phyloP scores from a whole-genome alignment of 2,329 filamentous ascomycete genomes.

The Aspergillus transmontanensis region DNA sequence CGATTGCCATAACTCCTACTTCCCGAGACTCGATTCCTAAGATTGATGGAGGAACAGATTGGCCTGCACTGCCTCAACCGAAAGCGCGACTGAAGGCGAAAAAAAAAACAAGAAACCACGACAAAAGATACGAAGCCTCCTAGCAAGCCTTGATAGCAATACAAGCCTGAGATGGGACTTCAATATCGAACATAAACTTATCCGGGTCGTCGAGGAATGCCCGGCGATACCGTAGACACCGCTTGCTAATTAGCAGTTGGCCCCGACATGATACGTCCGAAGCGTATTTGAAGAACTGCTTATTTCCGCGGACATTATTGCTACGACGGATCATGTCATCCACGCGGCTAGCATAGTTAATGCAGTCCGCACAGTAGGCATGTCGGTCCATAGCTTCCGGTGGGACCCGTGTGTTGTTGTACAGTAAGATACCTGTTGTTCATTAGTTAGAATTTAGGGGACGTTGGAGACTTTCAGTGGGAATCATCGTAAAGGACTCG shows the following conservation, averaged over 20 bases:
- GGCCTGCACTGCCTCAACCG: background rate
- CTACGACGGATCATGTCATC: slow-evolving; percentile 13
- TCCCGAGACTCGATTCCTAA: background rate
- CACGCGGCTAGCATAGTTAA: slow-evolving; percentile 17
- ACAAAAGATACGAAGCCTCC: too few relatives aligned
- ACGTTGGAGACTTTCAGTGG: background rate
- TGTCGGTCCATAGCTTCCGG: slow-evolving; percentile 8
- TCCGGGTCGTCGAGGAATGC: slow-evolving; percentile 13
- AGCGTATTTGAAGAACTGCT: slow-evolving; percentile 19
- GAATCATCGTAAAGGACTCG: background rate
- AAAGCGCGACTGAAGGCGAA: background rate
- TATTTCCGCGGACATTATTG: slow-evolving; percentile 10
- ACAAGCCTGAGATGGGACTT: slow-evolving; percentile 19
- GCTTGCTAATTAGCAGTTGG: slow-evolving; percentile 7
- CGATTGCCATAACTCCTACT: background rate
- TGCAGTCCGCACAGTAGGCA: slow-evolving; percentile 18
- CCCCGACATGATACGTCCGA: slow-evolving; percentile 18
- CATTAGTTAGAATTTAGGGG: background rate
- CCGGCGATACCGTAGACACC: slow-evolving; percentile 18
- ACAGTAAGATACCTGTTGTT: background rate
- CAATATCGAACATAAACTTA: slow-evolving; percentile 13
- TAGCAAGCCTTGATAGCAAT: slow-evolving; percentile 10
- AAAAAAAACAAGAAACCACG: background rate
- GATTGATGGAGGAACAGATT: background rate
- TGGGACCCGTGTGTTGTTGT: background rate